phyloP scores from a whole-genome alignment of 2,329 filamentous ascomycete species.

The Aureobasidium vineae region DNA sequence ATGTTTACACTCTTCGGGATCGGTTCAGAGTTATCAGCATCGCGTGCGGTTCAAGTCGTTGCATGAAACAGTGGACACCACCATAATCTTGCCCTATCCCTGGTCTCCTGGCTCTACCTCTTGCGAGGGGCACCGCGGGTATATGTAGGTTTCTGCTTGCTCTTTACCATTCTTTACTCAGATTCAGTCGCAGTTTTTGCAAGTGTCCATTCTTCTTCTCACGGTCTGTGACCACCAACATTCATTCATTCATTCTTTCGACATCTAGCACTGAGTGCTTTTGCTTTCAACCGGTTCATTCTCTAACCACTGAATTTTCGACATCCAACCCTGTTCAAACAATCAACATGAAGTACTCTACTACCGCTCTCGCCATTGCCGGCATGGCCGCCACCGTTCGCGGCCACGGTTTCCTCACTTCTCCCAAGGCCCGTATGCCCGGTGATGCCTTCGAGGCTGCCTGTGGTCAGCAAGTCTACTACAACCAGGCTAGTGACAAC shows the following conservation, averaged over 20 bases:
- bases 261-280: conserved; percentile 33
- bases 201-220: conserved; percentile 27
- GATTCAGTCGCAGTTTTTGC: conserved; percentile 18
- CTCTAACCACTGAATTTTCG: conserved; percentile 21
- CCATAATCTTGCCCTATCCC: conserved; percentile 11
- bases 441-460: conserved; percentile 52
- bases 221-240: conserved; percentile 38
- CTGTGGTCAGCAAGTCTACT: conserved; percentile 56
- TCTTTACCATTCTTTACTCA: conserved; percentile 10
- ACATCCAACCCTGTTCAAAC: neutral
- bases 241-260: conserved; percentile 32
- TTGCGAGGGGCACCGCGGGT: conserved; percentile 1
- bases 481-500: conserved; percentile 54
- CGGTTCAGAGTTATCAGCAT: neutral
- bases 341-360: conserved; percentile 38
- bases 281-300: conserved; percentile 24
- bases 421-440: conserved; percentile 51
- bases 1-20: conserved; percentile 9
- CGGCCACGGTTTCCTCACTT: conserved; percentile 55
- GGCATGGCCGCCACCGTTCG: conserved; percentile 49
- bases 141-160: conserved; percentile 23
- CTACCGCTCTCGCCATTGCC: conserved; percentile 45
- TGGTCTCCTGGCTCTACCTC: conserved; percentile 13
- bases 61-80: conserved; percentile 12
- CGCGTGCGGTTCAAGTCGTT: conserved; percentile 7